These are phyloP conservation scores for Colletotrichum falcatum DNA, from an alignment of 2,329 filamentous ascomycete genomes.

Conservation along the genomic window DNA sequence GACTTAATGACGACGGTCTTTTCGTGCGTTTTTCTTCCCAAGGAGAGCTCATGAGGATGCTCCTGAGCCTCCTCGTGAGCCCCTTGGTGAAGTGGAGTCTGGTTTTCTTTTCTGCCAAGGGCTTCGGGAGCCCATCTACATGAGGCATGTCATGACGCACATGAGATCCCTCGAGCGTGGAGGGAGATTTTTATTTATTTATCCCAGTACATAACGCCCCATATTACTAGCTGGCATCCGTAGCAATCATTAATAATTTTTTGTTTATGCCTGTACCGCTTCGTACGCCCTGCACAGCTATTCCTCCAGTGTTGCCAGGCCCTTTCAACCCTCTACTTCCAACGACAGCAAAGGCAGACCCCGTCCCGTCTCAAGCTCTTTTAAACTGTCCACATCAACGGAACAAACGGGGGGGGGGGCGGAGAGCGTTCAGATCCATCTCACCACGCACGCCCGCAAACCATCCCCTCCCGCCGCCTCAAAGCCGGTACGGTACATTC, in stretches of 20 bases:
- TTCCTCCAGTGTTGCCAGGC: too few relatives aligned
- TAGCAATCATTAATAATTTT: slow-evolving; percentile 1
- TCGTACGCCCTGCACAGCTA: neutral
- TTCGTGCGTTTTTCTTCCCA: neutral
- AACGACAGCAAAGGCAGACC: too few relatives aligned
- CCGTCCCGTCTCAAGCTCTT: neutral
- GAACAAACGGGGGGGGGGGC: neutral
- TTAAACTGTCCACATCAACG: neutral
- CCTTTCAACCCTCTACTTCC: too few relatives aligned
- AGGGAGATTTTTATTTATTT: neutral
- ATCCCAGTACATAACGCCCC: neutral
- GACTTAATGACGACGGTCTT: neutral
- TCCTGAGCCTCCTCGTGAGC: too few relatives aligned
- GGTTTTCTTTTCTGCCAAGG: neutral
- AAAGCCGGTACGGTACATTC: neutral
- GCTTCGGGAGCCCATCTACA: too few relatives aligned
- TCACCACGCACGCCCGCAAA: neutral
- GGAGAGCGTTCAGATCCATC: neutral
- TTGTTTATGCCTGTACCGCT: neutral
- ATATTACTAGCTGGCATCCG: neutral
- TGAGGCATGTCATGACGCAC: neutral
- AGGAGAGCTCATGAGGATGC: neutral
- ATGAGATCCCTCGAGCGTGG: neutral
- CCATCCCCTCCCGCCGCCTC: neutral
- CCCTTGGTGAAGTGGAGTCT: neutral